These are phyloP conservation scores for Dioscorea zingiberensis DNA, from an alignment of 106 monocot genomes.

Conservation along the genomic window DNA sequence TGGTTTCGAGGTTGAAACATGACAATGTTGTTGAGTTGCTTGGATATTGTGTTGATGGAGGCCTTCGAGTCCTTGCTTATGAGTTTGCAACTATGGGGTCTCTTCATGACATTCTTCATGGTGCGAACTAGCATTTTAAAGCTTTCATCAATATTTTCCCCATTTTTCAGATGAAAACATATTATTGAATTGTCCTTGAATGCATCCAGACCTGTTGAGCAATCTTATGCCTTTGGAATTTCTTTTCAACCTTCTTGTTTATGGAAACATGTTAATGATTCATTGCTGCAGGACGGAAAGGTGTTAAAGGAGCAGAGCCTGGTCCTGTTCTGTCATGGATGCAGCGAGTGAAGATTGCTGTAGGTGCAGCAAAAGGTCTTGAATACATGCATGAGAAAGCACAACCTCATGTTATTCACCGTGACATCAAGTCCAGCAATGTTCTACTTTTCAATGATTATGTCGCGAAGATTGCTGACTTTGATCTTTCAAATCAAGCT, in stretches of 20 bases:
- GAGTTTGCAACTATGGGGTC: conserved; percentile 18
- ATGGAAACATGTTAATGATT: too few relatives aligned
- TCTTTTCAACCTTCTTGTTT: too few relatives aligned
- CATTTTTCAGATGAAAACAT: too few relatives aligned
- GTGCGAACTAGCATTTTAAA: neutral
- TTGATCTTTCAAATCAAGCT: conserved; percentile 36
- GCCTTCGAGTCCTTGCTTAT: conserved; percentile 13
- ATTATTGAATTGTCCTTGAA: too few relatives aligned
- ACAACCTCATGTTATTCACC: conserved; percentile 31
- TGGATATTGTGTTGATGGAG: conserved; percentile 15
- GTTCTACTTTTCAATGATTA: conserved; percentile 27
- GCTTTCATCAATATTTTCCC: too few relatives aligned
- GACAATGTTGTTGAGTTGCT: conserved; percentile 15
- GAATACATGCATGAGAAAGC: conserved; percentile 33
- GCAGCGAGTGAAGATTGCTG: conserved; percentile 32
- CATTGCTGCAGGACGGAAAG: conserved; percentile 24
- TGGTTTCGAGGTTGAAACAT: conserved; percentile 28
- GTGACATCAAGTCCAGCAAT: conserved; percentile 34
- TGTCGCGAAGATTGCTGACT: conserved; percentile 39
- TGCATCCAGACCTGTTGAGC: too few relatives aligned
- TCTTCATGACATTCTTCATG: conserved; percentile 19
- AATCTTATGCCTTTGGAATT: too few relatives aligned
- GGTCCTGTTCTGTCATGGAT: conserved; percentile 34
- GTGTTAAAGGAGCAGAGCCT: conserved; percentile 35
- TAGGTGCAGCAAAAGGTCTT: conserved; percentile 32